Conservation (phyloP, 208 protist species). For the Acanthamoeba triangularis region DNA sequence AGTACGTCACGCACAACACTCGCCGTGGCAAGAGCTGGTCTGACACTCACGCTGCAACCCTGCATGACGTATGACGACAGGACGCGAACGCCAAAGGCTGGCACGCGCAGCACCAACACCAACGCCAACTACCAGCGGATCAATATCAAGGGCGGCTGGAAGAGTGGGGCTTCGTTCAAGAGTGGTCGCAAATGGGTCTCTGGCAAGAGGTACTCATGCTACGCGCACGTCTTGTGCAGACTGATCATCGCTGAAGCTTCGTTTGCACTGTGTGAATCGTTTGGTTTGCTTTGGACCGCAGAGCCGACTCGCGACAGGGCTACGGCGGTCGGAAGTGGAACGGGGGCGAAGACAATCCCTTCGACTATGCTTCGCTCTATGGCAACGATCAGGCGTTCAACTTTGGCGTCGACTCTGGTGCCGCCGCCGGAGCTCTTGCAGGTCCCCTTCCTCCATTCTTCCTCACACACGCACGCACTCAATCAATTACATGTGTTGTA, state of each 20-base stretch:
- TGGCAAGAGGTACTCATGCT: constrained; percentile 17
- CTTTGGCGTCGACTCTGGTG: neutral
- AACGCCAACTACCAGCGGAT: constrained; percentile 31
- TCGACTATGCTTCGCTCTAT: neutral
- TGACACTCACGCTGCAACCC: neutral
- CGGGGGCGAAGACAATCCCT: neutral
- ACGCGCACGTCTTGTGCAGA: neutral
- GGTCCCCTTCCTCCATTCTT: too few relatives aligned
- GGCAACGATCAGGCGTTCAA: neutral
- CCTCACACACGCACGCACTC: neutral
- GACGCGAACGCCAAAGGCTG: neutral
- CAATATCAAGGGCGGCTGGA: constrained; percentile 24
- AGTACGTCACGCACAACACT: neutral
- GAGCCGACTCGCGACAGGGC: neutral
- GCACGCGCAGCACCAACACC: neutral
- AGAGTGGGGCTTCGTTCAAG: neutral
- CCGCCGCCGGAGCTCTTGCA: too few relatives aligned
- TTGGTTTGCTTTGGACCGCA: neutral
- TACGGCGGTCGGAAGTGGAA: neutral
- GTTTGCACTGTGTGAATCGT: neutral
- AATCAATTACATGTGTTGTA: neutral
- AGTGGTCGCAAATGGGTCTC: neutral
- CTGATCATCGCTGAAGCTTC: too few relatives aligned
- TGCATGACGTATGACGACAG: neutral
- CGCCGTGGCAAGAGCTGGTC: too few relatives aligned